Evolutionary conservation across 2,329 filamentous ascomycete species (phyloP).

Genomic region (Fusarium pseudonygamai): DNA sequence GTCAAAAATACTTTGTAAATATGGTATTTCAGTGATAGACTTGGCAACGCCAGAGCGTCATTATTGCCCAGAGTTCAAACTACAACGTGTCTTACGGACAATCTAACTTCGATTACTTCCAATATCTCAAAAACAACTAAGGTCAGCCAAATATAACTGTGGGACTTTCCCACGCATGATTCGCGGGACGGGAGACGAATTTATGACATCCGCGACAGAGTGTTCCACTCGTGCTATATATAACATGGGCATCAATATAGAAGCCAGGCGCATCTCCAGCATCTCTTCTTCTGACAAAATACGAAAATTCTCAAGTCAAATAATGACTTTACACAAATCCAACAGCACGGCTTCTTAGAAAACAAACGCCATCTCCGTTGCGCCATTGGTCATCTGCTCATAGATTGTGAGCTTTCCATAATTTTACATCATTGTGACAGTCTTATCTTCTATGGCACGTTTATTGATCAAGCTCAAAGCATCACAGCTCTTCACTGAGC

Average conservation of each 20-base stretch:
- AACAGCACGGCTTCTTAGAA: slow-evolving; percentile 4
- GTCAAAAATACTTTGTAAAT: background rate
- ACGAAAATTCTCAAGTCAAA: slow-evolving; percentile 2
- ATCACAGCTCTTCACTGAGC: slow-evolving; percentile 50
- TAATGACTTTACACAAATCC: background rate
- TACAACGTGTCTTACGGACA: background rate
- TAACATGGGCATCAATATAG: slow-evolving; percentile 41
- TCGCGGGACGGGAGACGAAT: background rate
- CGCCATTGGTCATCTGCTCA: slow-evolving; percentile 15
- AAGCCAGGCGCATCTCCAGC: slow-evolving; percentile 14
- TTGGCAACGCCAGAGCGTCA: background rate
- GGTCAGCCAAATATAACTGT: background rate
- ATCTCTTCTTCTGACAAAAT: slow-evolving; percentile 23
- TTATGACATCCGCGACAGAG: slow-evolving; percentile 13
- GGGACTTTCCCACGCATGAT: background rate
- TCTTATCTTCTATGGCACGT: background rate
- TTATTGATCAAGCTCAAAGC: background rate
- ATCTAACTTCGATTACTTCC: background rate
- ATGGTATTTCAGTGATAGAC: background rate
- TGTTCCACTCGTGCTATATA: slow-evolving; percentile 16
- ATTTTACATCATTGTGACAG: slow-evolving; percentile 20
- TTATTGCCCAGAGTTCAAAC: background rate
- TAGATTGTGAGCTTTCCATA: slow-evolving; percentile 7
- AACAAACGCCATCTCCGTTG: slow-evolving; percentile 29
- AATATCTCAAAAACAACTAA: background rate